Conservation (phyloP, 306 rosid genomes). For the Styphnolobium japonicum region DNA sequence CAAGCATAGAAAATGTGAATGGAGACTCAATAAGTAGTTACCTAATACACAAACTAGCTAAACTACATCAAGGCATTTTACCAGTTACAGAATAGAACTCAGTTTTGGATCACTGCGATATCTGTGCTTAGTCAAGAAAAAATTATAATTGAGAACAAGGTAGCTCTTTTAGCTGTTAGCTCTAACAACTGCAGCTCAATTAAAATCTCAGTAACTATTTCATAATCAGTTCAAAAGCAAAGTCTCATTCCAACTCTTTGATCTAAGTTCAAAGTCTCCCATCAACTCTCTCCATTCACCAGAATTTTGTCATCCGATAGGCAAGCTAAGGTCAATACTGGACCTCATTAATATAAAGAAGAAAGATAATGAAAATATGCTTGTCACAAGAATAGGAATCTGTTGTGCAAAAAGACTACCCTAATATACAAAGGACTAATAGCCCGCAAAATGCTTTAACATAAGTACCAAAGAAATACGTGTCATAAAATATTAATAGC, state of each 20-base stretch:
- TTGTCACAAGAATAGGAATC: not conserved
- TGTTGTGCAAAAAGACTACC: not conserved
- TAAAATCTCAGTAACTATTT: not conserved
- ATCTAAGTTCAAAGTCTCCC: slow-evolving; percentile 8
- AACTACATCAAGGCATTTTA: not conserved
- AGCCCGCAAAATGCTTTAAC: not conserved
- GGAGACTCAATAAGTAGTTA: not conserved
- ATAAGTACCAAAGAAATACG: not conserved
- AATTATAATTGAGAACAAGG: not conserved
- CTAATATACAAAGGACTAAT: not conserved
- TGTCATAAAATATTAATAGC: not conserved
- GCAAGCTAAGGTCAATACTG: not conserved
- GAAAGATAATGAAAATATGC: not conserved
- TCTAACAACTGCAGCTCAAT: not conserved
- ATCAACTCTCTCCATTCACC: slow-evolving; percentile 10
- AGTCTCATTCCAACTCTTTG: not conserved
- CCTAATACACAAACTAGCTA: not conserved
- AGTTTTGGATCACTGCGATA: not conserved
- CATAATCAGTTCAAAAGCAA: slow-evolving; percentile 1
- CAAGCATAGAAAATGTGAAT: not conserved
- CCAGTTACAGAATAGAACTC: not conserved
- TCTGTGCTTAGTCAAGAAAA: not conserved
- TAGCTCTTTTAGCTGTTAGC: not conserved
- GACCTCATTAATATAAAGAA: not conserved
- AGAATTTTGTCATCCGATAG: not conserved